Conservation (phyloP, 2,329 filamentous ascomycete species). For the Dryadomyces quercus-mongolicae region DNA sequence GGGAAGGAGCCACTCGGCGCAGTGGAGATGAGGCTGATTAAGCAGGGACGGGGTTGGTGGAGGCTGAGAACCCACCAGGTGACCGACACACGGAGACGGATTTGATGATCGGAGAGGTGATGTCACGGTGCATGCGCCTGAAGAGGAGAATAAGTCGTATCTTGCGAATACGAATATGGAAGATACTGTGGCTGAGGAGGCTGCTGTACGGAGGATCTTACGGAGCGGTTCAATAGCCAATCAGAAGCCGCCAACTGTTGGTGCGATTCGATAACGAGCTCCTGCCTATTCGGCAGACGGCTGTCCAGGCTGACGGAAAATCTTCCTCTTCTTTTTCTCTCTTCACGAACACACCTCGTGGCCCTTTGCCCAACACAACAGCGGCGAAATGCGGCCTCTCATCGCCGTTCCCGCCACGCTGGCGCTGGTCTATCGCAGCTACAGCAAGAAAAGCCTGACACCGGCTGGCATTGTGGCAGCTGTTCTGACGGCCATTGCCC, state of each 20-base stretch:
- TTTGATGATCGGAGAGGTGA: not conserved
- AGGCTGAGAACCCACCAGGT: not conserved
- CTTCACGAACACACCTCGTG: not conserved
- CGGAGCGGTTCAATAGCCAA: not conserved
- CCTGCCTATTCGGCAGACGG: no score
- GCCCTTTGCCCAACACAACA: not conserved
- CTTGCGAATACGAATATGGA: no score
- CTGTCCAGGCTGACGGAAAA: not conserved
- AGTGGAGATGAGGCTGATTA: not conserved
- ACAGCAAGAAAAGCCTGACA: constrained; percentile 66
- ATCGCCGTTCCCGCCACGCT: constrained; percentile 46
- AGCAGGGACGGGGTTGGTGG: not conserved
- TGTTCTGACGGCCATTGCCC: constrained; percentile 58
- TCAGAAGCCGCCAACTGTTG: not conserved
- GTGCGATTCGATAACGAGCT: no score
- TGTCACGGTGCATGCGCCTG: not conserved
- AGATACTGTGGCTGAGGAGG: no score
- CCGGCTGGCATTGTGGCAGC: constrained; percentile 62
- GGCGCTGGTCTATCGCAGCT: constrained; percentile 54
- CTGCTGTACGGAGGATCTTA: no score
- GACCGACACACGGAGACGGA: not conserved
- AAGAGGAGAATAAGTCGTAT: no score
- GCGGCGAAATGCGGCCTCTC: constrained; percentile 38
- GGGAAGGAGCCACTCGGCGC: not conserved
- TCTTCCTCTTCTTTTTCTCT: not conserved